These are phyloP conservation scores for Eucalyptus curtisii DNA, from an alignment of 345 rosid genomes.

Conservation along the genomic window DNA sequence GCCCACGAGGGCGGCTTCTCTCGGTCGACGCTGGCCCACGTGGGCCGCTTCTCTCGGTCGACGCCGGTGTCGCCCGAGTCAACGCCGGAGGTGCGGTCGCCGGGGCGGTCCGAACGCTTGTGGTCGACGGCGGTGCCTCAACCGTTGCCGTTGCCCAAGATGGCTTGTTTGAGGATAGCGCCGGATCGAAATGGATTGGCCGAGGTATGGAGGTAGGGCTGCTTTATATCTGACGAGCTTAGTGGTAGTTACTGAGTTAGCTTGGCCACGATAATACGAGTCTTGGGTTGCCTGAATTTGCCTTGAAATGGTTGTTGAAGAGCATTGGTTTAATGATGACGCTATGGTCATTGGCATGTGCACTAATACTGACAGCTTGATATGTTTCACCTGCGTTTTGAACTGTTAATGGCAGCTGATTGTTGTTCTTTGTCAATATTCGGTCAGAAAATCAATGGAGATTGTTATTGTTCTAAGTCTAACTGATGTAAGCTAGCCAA, in stretches of 20 bases:
- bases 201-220: background rate
- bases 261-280: background rate
- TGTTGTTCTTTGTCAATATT: background rate
- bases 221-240: background rate
- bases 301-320: background rate
- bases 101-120: constrained; percentile 7
- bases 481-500: background rate
- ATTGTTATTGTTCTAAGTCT: background rate
- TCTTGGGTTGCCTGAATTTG: background rate
- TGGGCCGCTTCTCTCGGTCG: constrained; percentile 1
- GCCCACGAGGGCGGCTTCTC: background rate
- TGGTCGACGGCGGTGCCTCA: constrained; percentile 29
- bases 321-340: background rate
- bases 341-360: background rate
- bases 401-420: background rate
- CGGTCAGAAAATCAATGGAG: background rate
- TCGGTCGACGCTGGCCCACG: constrained; percentile 1
- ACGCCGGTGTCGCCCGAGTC: constrained; percentile 16
- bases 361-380: background rate
- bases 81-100: constrained; percentile 1
- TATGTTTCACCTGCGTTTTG: background rate
- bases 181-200: background rate
- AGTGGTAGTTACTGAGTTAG: background rate
- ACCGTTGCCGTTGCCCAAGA: constrained; percentile 52
- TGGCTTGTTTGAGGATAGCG: background rate